phyloP scores from a whole-genome alignment of 495 filamentous ascomycete genomes.

The Pyronema domesticum region DNA sequence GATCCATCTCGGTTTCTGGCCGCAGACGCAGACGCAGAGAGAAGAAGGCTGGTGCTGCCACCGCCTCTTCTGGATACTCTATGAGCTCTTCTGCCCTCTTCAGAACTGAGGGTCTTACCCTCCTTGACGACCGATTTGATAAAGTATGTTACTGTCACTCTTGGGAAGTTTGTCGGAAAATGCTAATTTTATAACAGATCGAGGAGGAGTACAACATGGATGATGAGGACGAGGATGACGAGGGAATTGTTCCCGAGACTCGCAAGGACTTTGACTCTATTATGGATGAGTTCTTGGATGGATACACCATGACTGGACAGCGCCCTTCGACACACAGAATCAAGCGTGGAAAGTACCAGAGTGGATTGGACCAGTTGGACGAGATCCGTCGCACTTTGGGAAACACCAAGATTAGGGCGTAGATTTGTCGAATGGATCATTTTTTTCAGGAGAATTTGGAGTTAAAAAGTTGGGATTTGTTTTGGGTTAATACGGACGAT shows the following conservation, averaged over 20 bases:
- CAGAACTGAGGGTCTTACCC: conserved; percentile 71
- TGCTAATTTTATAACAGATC: conserved; percentile 27
- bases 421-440: no score
- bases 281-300: conserved; percentile 82
- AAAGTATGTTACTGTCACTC: conserved; percentile 24
- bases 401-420: conserved; percentile 23
- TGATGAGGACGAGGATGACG: conserved; percentile 42
- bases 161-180: background rate
- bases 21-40: conserved; percentile 34
- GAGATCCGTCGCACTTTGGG: conserved; percentile 71
- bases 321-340: conserved; percentile 39
- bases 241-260: conserved; percentile 37
- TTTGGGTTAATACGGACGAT: no score
- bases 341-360: conserved; percentile 65
- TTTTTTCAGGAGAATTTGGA: no score
- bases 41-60: conserved; percentile 85
- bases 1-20: conserved; percentile 15
- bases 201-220: conserved; percentile 70
- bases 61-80: conserved; percentile 77
- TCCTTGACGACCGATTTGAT: conserved; percentile 82
- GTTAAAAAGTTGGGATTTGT: no score
- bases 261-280: conserved; percentile 67
- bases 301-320: conserved; percentile 49
- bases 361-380: conserved; percentile 73
- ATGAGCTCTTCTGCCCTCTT: conserved; percentile 86